These are phyloP conservation scores for Phaeoacremonium minimum DNA, from an alignment of 2,329 filamentous ascomycete genomes.

Conservation along the genomic window DNA sequence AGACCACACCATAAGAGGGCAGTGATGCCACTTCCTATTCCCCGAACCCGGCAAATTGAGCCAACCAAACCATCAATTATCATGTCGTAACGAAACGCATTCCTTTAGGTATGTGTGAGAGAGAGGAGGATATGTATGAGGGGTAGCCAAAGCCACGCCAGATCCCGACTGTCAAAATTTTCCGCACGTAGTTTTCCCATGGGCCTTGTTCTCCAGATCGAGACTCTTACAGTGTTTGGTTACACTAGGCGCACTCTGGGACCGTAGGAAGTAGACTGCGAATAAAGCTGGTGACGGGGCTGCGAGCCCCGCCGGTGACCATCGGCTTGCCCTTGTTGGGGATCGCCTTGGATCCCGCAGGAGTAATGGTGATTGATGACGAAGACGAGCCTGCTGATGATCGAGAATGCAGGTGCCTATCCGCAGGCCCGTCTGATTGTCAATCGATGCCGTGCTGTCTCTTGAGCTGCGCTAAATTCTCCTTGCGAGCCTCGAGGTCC, in stretches of 20 bases:
- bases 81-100: too few relatives aligned
- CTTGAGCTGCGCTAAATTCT: constrained; percentile 98
- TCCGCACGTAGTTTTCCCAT: too few relatives aligned
- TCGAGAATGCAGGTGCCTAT: constrained; percentile 41
- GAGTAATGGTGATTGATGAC: constrained; percentile 33
- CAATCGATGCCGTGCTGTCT: constrained; percentile 98
- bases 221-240: too few relatives aligned
- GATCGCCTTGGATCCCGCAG: constrained; percentile 29
- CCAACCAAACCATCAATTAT: too few relatives aligned
- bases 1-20: too few relatives aligned
- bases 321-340: constrained; percentile 37
- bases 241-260: constrained; percentile 22
- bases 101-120: too few relatives aligned
- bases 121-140: too few relatives aligned
- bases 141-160: too few relatives aligned
- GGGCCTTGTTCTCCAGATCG: too few relatives aligned
- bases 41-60: too few relatives aligned
- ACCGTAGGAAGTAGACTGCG: constrained; percentile 30
- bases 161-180: too few relatives aligned
- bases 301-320: constrained; percentile 29
- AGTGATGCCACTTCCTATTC: too few relatives aligned
- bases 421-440: constrained; percentile 70
- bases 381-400: constrained; percentile 60
- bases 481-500: constrained; percentile 88
- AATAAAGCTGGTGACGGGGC: constrained; percentile 26